A percentile compares a stretch with the other conserved stretches of the same genome.
These are phyloP conservation scores for Nitzschia sp. DNA, from an alignment of 108 stramenopile genomes.

Conservation along the genomic window DNA sequence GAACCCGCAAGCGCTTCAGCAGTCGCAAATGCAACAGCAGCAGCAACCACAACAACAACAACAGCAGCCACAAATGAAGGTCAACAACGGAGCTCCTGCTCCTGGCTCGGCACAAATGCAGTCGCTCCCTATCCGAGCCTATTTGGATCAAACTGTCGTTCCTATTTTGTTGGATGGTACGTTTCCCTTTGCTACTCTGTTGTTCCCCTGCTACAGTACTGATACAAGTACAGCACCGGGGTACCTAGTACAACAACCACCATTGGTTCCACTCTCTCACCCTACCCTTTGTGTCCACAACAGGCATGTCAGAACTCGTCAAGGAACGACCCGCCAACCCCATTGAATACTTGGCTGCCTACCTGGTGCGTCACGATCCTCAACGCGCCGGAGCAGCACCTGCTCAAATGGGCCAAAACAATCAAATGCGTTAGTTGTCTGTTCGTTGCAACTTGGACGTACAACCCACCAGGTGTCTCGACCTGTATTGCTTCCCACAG, in stretches of 20 bases:
- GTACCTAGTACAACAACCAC: too few species aligned
- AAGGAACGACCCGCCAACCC: constrained; percentile 97
- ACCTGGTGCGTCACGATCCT: constrained; percentile 94
- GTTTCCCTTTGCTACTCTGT: constrained; percentile 10
- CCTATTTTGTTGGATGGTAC: constrained; percentile 94
- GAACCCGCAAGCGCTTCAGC: constrained; percentile 10
- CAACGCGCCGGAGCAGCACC: constrained; percentile 42
- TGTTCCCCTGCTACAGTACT: too few species aligned
- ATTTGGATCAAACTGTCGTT: constrained; percentile 99
- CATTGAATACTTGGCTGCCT: constrained; percentile 95
- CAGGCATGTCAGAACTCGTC: constrained; percentile 96
- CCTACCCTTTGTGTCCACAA: too few species aligned
- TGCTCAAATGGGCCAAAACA: constrained; percentile 2
- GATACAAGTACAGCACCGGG: too few species aligned
- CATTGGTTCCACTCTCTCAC: not conserved
- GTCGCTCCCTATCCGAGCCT: constrained; percentile 95
- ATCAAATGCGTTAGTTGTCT: constrained; percentile 9
- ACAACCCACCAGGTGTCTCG: too few species aligned
- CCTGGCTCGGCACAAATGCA: constrained; percentile 49
- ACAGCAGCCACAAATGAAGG: constrained; percentile 19
- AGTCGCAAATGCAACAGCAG: constrained; percentile 14
- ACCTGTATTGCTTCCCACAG: too few species aligned
- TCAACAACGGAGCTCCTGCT: constrained; percentile 12
- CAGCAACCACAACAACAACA: constrained; percentile 32
- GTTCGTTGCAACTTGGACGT: not conserved